Conservation (phyloP, 225 moss, liverwort and hornwort species). For the Polytrichum commune region DNA sequence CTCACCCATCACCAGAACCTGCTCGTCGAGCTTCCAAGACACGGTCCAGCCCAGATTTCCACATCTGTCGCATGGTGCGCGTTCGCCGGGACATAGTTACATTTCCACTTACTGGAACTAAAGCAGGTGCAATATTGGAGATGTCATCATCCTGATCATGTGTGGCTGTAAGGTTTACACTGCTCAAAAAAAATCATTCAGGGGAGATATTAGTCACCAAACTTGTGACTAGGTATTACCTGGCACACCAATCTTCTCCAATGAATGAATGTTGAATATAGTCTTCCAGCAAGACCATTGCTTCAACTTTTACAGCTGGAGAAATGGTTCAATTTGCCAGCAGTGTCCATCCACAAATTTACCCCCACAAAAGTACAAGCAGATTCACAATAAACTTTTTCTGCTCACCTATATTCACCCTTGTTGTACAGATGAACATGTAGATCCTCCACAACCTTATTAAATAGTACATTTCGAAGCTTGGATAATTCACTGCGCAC, state of each 20-base stretch:
- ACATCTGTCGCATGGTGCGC: slow-evolving; percentile 89
- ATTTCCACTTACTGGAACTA: slow-evolving; percentile 86
- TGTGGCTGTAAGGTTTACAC: slow-evolving; percentile 75
- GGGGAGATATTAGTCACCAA: too few relatives aligned
- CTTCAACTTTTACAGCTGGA: too few relatives aligned
- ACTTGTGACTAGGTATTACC: too few relatives aligned
- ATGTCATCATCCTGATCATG: slow-evolving; percentile 90
- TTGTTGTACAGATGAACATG: slow-evolving; percentile 98
- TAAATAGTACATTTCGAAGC: slow-evolving; percentile 85
- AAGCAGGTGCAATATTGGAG: slow-evolving; percentile 80
- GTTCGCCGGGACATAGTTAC: slow-evolving; percentile 89
- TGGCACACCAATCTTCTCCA: too few relatives aligned
- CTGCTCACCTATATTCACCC: slow-evolving; percentile 90
- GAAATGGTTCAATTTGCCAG: too few relatives aligned
- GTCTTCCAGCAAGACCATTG: too few relatives aligned
- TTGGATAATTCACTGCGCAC: slow-evolving; percentile 97
- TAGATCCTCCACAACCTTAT: slow-evolving; percentile 93
- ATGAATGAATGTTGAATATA: too few relatives aligned
- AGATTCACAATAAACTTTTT: slow-evolving; percentile 1
- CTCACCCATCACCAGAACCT: slow-evolving; percentile 91
- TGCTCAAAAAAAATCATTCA: slow-evolving; percentile 31
- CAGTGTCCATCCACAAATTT: too few relatives aligned
- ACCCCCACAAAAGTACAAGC: too few relatives aligned
- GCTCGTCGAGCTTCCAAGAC: slow-evolving; percentile 80
- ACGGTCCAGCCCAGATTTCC: slow-evolving; percentile 89